A percentile compares a stretch with the other conserved stretches of the same genome.
These are phyloP conservation scores for Aureobasidium uvarum DNA, from an alignment of 2,329 filamentous ascomycete species.

Conservation along the genomic window DNA sequence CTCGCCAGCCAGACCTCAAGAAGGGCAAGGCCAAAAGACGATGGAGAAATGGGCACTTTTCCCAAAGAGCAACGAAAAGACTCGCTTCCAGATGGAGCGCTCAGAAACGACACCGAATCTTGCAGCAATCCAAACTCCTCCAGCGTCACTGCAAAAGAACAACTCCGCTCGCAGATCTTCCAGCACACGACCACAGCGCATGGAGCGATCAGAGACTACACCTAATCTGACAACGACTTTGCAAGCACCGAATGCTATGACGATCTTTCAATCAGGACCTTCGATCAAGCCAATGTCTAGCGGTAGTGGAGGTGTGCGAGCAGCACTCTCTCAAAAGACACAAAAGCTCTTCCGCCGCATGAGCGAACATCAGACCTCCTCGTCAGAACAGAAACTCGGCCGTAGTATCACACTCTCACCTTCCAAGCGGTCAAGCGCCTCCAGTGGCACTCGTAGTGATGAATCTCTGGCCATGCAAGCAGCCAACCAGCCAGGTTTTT, in stretches of 20 bases:
- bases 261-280: not conserved
- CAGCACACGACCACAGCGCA: not conserved
- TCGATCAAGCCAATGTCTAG: not conserved
- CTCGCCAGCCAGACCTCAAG: conserved; percentile 31
- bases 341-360: conserved; percentile 38
- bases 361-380: conserved; percentile 30
- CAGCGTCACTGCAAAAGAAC: not conserved
- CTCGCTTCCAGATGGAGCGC: conserved; percentile 6
- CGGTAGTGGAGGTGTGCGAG: not conserved
- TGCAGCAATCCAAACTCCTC: not conserved
- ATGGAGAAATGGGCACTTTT: not conserved
- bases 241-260: not conserved
- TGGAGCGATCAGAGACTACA: conserved; percentile 17
- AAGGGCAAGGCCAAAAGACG: conserved; percentile 28
- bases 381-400: not conserved
- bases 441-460: not conserved
- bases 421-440: not conserved
- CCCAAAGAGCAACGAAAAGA: not conserved
- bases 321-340: conserved; percentile 32
- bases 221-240: not conserved
- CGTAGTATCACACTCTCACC: not conserved
- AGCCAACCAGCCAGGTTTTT: not conserved
- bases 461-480: conserved; percentile 12
- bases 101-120: conserved; percentile 23
- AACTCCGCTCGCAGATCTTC: not conserved